These are phyloP conservation scores for Fusarium graminum DNA, from an alignment of 2,329 filamentous ascomycete genomes.

Conservation along the genomic window DNA sequence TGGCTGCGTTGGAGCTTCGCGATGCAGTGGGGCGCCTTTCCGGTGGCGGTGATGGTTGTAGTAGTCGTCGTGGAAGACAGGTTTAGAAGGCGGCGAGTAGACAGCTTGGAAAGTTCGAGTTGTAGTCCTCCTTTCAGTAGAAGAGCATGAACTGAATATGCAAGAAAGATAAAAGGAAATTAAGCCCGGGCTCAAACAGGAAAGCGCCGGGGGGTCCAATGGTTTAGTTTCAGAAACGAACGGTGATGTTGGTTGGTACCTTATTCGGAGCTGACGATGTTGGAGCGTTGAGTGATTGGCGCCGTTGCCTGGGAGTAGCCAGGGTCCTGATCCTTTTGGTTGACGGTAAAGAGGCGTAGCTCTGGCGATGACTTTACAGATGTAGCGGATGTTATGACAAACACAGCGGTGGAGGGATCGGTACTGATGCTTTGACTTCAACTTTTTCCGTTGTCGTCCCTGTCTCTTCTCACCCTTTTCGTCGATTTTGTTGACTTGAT, in stretches of 20 bases:
- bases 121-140: background rate
- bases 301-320: slow-evolving; percentile 44
- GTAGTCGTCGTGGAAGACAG: background rate
- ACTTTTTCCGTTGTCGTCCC: background rate
- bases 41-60: background rate
- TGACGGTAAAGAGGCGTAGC: slow-evolving; percentile 4
- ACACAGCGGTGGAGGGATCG: no score
- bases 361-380: background rate
- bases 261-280: slow-evolving; percentile 33
- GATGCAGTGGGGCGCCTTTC: slow-evolving; percentile 41
- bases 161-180: slow-evolving; percentile 30
- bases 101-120: background rate
- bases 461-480: background rate
- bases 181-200: slow-evolving; percentile 20
- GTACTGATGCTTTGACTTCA: background rate
- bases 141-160: slow-evolving; percentile 9
- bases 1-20: slow-evolving; percentile 46
- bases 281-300: slow-evolving; percentile 45
- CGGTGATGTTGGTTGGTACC: slow-evolving; percentile 38
- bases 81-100: slow-evolving; percentile 21
- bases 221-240: slow-evolving; percentile 38
- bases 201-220: slow-evolving; percentile 31
- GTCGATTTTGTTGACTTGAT: slow-evolving; percentile 6
- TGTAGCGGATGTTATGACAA: background rate
- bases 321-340: slow-evolving; percentile 40